Conservation (phyloP, 805 yeast species). For the Nakazawaea molendinolei region DNA sequence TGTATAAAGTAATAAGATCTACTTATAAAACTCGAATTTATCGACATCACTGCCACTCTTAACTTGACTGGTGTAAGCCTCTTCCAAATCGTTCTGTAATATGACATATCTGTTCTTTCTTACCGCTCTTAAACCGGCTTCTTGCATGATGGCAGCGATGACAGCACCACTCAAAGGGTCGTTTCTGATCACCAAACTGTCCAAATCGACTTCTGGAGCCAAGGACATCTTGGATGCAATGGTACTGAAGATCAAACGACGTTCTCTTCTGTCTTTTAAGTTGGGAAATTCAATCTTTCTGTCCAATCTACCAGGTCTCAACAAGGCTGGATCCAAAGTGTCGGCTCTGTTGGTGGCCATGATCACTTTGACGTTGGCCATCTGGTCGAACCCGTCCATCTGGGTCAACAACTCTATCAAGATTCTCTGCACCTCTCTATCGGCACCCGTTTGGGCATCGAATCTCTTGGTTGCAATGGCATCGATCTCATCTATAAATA, state of each 20-base stretch:
- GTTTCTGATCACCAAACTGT: slow-evolving; percentile 88
- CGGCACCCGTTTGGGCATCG: slow-evolving; percentile 99
- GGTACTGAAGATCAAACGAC: slow-evolving; percentile 92
- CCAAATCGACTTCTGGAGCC: slow-evolving; percentile 96
- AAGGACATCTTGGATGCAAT: slow-evolving; percentile 96
- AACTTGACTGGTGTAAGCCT: slow-evolving; percentile 95
- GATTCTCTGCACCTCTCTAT: slow-evolving; percentile 98
- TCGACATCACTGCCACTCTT: slow-evolving; percentile 93
- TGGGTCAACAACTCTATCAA: slow-evolving; percentile 92
- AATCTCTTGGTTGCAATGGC: slow-evolving; percentile 99
- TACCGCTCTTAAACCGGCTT: slow-evolving; percentile 97
- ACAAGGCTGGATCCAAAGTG: slow-evolving; percentile 94
- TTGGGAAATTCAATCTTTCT: slow-evolving; percentile 97
- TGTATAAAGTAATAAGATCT: slow-evolving; percentile 10
- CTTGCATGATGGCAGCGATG: slow-evolving; percentile 99
- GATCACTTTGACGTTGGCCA: slow-evolving; percentile 90
- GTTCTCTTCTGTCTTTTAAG: slow-evolving; percentile 93
- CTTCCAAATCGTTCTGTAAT: slow-evolving; percentile 92
- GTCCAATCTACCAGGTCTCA: slow-evolving; percentile 98
- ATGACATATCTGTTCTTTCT: slow-evolving; percentile 97
- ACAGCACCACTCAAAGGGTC: slow-evolving; percentile 97
- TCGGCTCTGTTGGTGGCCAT: slow-evolving; percentile 99
- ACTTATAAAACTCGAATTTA: slow-evolving; percentile 96
- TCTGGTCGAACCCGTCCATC: slow-evolving; percentile 99
- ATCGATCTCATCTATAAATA: slow-evolving; percentile 97